These are phyloP conservation scores for Aspergillus pseudoglaucus DNA, from an alignment of 2,329 filamentous ascomycete species.

Conservation along the genomic window DNA sequence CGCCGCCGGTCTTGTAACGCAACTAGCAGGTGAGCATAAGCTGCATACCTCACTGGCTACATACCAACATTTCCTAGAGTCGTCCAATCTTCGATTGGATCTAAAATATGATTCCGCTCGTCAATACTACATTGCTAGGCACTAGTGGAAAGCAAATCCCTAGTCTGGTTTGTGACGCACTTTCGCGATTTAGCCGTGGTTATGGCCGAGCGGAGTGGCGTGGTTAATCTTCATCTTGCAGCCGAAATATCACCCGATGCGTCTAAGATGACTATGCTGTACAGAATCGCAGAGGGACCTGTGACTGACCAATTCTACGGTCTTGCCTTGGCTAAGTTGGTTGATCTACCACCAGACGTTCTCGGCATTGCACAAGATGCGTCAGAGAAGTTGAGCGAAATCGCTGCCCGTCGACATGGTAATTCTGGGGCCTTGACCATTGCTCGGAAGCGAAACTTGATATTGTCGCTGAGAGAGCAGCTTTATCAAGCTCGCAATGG, in stretches of 20 bases:
- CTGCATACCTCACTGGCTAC: neutral
- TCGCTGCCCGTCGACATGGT: slow-evolving; percentile 53
- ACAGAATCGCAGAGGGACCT: slow-evolving; percentile 68
- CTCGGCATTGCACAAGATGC: slow-evolving; percentile 63
- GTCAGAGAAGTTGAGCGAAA: slow-evolving; percentile 54
- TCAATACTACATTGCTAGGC: slow-evolving; percentile 72
- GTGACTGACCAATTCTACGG: slow-evolving; percentile 73
- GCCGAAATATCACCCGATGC: slow-evolving; percentile 47
- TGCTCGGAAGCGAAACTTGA: slow-evolving; percentile 61
- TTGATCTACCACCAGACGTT: slow-evolving; percentile 64
- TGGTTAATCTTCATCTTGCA: slow-evolving; percentile 74
- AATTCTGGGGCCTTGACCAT: slow-evolving; percentile 53
- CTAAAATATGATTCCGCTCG: slow-evolving; percentile 71
- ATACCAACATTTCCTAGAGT: slow-evolving; percentile 37
- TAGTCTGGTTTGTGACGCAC: slow-evolving; percentile 92
- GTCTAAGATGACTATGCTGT: slow-evolving; percentile 75
- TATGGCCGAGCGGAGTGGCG: slow-evolving; percentile 66
- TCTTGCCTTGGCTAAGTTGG: slow-evolving; percentile 67
- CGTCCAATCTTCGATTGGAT: slow-evolving; percentile 54
- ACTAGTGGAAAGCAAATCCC: slow-evolving; percentile 67
- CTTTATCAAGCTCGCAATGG: slow-evolving; percentile 62
- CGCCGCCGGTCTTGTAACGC: slow-evolving; percentile 62
- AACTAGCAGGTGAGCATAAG: slow-evolving; percentile 54
- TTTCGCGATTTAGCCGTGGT: slow-evolving; percentile 77
- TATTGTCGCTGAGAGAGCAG: slow-evolving; percentile 66